These are phyloP conservation scores for Saccharomycopsis oosterbeekiorum DNA, from an alignment of 805 yeast genomes.

Conservation along the genomic window DNA sequence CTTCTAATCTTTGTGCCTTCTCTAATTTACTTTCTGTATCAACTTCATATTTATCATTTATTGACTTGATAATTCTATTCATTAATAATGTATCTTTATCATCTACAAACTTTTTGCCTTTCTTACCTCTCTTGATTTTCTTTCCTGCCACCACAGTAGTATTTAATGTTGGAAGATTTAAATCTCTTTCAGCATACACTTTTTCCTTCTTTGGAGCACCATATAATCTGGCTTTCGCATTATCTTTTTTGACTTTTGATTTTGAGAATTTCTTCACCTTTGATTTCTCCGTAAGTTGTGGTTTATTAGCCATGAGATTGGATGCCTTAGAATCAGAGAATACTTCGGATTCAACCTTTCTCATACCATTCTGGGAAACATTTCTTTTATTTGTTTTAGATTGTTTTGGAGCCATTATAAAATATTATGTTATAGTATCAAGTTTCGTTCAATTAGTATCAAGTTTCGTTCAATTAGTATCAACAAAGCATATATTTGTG, in stretches of 20 bases:
- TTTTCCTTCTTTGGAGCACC: constrained; percentile 40
- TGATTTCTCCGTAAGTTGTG: constrained; percentile 52
- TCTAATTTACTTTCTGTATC: constrained; percentile 83
- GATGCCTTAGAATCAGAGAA: constrained; percentile 57
- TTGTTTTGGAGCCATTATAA: constrained; percentile 48
- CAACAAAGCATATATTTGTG: no score
- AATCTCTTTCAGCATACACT: constrained; percentile 48
- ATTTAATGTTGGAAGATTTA: constrained; percentile 71
- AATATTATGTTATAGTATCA: background rate
- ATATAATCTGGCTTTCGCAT: constrained; percentile 52
- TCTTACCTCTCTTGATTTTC: constrained; percentile 67
- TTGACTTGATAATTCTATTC: constrained; percentile 64
- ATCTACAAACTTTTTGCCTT: constrained; percentile 69
- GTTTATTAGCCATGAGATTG: constrained; percentile 46
- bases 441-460: background rate
- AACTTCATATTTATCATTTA: constrained; percentile 72
- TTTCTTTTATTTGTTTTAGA: constrained; percentile 50
- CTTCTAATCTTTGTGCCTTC: constrained; percentile 81
- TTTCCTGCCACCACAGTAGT: constrained; percentile 82
- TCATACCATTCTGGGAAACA: constrained; percentile 40
- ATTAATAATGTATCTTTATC: constrained; percentile 57
- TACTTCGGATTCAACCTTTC: constrained; percentile 58
- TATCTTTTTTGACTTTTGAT: constrained; percentile 51
- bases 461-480: no score
- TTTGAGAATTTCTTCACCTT: constrained; percentile 40